These are phyloP conservation scores for Nicotiana tomentosiformis DNA, from an alignment of 257 asterid genomes.

Conservation along the genomic window DNA sequence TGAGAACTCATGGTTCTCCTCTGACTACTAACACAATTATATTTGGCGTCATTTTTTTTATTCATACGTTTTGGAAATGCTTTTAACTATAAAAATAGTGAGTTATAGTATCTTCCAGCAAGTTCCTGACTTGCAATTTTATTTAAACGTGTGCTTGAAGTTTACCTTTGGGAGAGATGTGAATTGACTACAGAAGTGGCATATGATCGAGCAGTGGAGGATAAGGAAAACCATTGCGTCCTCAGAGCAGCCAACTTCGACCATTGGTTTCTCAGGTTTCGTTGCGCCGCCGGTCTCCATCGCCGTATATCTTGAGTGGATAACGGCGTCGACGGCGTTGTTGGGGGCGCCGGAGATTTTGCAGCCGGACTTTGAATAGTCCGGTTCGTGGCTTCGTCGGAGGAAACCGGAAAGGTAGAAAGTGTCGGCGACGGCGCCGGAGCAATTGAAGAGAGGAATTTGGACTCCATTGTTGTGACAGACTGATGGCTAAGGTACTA, in stretches of 20 bases:
- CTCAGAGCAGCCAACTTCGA: slow-evolving; percentile 53
- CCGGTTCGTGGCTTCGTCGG: not conserved
- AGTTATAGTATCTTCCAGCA: not conserved
- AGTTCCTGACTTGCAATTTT: not conserved
- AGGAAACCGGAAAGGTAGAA: not conserved
- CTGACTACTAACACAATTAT: too few relatives aligned
- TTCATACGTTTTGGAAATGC: not conserved
- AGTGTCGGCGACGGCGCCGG: not conserved
- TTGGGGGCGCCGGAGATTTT: slow-evolving; percentile 9
- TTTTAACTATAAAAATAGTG: not conserved
- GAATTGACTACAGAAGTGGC: slow-evolving; percentile 72
- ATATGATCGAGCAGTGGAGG: slow-evolving; percentile 58
- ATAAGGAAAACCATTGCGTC: slow-evolving; percentile 59
- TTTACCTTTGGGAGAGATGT: slow-evolving; percentile 63
- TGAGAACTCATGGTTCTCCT: too few relatives aligned
- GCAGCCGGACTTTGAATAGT: not conserved
- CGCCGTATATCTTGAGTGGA: slow-evolving; percentile 39
- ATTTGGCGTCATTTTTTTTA: too few relatives aligned
- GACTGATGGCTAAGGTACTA: not conserved
- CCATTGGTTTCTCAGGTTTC: slow-evolving; percentile 86
- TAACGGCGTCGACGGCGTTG: slow-evolving; percentile 26
- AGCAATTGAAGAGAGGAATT: not conserved
- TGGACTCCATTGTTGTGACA: slow-evolving; percentile 2
- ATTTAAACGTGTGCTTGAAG: not conserved
- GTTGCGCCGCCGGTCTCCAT: slow-evolving; percentile 87